Percentiles rank a stretch among this genome's conserved stretches.
These are phyloP conservation scores for Neonectria magnoliae DNA, from an alignment of 2,329 filamentous ascomycete species.

Conservation along the genomic window DNA sequence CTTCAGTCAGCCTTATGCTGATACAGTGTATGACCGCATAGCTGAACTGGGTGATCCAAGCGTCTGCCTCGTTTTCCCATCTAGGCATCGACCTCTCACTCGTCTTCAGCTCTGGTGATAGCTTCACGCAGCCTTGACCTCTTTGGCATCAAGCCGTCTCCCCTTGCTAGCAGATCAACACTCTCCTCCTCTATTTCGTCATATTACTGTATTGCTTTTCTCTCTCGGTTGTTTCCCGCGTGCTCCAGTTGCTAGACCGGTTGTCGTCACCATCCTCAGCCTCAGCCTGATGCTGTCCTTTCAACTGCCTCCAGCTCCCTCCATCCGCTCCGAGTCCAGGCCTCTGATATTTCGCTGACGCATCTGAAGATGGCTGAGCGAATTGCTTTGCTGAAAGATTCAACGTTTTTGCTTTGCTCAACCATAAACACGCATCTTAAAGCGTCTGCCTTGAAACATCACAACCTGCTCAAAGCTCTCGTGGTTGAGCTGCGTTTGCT, in stretches of 20 bases:
- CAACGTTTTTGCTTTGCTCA: conserved; percentile 31
- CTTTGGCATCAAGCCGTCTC: not conserved
- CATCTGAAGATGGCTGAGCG: conserved; percentile 25
- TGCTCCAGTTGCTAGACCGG: not conserved
- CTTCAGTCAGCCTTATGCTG: not conserved
- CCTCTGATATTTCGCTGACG: not conserved
- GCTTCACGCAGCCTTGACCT: not conserved
- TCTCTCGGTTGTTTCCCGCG: not conserved
- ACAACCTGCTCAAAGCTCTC: conserved; percentile 29
- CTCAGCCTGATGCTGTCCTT: conserved; percentile 12
- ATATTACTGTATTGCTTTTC: not conserved
- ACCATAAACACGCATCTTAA: conserved; percentile 27
- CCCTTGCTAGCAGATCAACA: not conserved
- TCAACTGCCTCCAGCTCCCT: not conserved
- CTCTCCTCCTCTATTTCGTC: not conserved
- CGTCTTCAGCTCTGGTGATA: not conserved
- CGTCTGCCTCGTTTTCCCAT: not conserved
- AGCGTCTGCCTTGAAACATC: not conserved
- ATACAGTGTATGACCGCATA: not conserved
- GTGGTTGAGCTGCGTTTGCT: conserved; percentile 37
- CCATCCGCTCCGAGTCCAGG: not conserved
- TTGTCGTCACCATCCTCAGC: conserved; percentile 14
- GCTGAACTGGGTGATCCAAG: conserved; percentile 13
- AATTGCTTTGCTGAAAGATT: conserved; percentile 31
- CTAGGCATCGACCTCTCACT: conserved; percentile 3